phyloP scores from a whole-genome alignment of 2,329 filamentous ascomycete genomes.

The Pseudogymnoascus sp. region DNA sequence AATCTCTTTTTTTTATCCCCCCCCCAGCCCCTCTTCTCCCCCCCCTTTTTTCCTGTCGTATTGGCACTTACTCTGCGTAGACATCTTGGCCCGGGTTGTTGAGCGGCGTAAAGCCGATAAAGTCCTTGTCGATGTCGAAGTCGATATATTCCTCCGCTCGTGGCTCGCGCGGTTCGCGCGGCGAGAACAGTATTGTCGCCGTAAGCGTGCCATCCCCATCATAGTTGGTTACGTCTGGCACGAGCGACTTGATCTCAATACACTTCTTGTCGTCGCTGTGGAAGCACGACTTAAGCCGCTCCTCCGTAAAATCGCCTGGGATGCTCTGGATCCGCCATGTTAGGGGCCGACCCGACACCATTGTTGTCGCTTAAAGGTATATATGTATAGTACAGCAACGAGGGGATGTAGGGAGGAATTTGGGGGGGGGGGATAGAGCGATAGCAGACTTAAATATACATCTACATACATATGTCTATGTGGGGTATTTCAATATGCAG shows the following conservation, averaged over 20 bases:
- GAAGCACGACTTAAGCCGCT: background rate
- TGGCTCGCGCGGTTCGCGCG: background rate
- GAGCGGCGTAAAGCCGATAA: background rate
- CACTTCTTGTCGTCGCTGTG: background rate
- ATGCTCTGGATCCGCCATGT: background rate
- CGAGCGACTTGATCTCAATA: background rate
- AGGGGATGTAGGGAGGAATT: background rate
- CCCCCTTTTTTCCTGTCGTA: background rate
- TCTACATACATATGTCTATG: too few relatives aligned
- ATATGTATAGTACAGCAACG: background rate
- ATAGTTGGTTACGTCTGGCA: background rate
- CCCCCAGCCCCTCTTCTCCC: background rate
- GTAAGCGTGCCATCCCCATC: background rate
- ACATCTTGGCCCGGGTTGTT: background rate
- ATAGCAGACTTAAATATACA: background rate
- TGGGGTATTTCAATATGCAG: too few relatives aligned
- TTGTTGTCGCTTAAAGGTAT: background rate
- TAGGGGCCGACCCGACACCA: background rate
- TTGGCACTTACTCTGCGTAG: background rate
- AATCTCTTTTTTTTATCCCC: background rate
- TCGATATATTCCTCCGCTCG: background rate
- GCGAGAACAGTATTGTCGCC: background rate
- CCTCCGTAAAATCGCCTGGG: background rate
- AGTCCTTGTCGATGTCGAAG: background rate
- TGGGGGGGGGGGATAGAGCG: background rate